Percentiles rank a stretch among this genome's conserved stretches.
Evolutionary conservation across 345 rosid species (phyloP).

Genomic region (Eucalyptus caleyi): DNA sequence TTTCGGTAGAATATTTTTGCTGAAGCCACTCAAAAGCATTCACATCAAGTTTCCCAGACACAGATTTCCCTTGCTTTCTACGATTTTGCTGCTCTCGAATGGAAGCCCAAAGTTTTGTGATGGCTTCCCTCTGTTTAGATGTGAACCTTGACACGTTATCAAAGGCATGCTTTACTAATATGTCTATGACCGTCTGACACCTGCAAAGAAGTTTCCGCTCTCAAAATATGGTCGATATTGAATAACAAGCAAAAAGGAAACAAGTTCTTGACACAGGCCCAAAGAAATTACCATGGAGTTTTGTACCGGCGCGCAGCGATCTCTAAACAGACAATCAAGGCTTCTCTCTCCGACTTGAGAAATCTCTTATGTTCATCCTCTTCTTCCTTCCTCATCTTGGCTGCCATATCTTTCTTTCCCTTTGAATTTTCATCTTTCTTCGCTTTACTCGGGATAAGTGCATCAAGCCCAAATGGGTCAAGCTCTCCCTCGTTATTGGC

Average conservation of each 20-base stretch:
- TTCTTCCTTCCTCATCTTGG: slow-evolving; percentile 29
- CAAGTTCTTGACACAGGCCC: background rate
- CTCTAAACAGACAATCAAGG: slow-evolving; percentile 75
- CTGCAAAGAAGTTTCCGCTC: slow-evolving; percentile 12
- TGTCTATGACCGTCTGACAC: slow-evolving; percentile 97
- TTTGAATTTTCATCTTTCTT: slow-evolving; percentile 53
- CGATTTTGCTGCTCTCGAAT: slow-evolving; percentile 68
- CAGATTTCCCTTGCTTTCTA: slow-evolving; percentile 92
- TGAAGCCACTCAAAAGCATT: slow-evolving; percentile 89
- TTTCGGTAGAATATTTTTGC: slow-evolving; percentile 73
- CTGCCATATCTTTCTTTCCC: slow-evolving; percentile 33
- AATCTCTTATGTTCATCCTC: slow-evolving; percentile 52
- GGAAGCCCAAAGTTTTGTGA: slow-evolving; percentile 81
- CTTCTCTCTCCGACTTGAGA: slow-evolving; percentile 72
- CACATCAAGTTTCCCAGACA: slow-evolving; percentile 80
- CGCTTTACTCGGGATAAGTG: slow-evolving; percentile 36
- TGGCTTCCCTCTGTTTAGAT: slow-evolving; percentile 69
- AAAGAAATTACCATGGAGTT: slow-evolving; percentile 50
- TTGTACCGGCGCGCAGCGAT: slow-evolving; percentile 89
- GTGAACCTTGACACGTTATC: slow-evolving; percentile 79
- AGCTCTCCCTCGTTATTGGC: slow-evolving; percentile 34
- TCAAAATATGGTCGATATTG: background rate
- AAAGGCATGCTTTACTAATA: slow-evolving; percentile 85
- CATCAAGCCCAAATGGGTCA: slow-evolving; percentile 94
- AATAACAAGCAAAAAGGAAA: background rate